Percentiles rank a stretch among this genome's conserved stretches.
Conservation (phyloP, 768 basidiomycete genomes). For the Exsudoporus frostii region DNA sequence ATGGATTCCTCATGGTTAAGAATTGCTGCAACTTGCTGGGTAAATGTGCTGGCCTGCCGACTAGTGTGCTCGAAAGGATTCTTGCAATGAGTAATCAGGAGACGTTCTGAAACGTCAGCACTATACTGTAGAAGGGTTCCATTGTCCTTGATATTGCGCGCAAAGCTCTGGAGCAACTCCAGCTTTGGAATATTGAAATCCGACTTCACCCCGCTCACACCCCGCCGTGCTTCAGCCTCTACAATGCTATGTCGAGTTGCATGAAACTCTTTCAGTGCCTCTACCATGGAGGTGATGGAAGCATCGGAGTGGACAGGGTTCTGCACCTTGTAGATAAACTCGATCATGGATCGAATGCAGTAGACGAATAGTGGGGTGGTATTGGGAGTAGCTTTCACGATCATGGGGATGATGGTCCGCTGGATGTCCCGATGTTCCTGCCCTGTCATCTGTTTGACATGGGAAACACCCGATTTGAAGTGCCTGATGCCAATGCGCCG, state of each 20-base stretch:
- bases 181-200: conserved; percentile 7
- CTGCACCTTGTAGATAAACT: conserved; percentile 28
- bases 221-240: conserved; percentile 1
- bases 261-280: conserved; percentile 10
- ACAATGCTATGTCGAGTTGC: conserved; percentile 13
- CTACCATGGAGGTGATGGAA: conserved; percentile 8
- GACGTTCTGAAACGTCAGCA: conserved; percentile 17
- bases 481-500: conserved; percentile 29
- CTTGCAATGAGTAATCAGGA: not conserved
- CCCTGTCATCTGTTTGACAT: conserved; percentile 41
- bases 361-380: not conserved
- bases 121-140: conserved; percentile 14
- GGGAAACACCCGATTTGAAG: conserved; percentile 35
- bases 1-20: no score
- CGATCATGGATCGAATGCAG: conserved; percentile 14
- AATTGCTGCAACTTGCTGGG: no score
- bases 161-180: conserved; percentile 6
- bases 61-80: no score
- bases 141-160: not conserved
- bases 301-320: conserved; percentile 9
- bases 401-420: conserved; percentile 6
- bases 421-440: conserved; percentile 39
- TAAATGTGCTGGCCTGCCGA: no score
- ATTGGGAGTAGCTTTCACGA: no score
- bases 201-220: not conserved